phyloP scores from a whole-genome alignment of 129 eudicot genomes.

The Chrysanthemum lavandulifolium region DNA sequence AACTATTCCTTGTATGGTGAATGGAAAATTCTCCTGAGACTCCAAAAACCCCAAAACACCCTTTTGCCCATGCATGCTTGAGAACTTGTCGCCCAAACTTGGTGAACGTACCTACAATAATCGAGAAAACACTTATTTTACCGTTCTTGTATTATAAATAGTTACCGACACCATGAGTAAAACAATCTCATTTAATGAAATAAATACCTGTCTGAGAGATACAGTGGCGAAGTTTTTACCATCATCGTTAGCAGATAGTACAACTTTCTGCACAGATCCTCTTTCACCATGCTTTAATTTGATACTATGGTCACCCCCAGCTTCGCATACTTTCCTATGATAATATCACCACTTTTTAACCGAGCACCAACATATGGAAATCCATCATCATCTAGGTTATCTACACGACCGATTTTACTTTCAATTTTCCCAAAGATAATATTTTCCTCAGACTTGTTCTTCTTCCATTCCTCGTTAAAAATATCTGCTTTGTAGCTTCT shows the following conservation, averaged over 20 bases:
- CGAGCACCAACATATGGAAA: conserved; percentile 82
- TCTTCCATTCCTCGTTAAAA: conserved; percentile 61
- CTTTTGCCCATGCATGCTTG: conserved; percentile 98
- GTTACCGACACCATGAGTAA: neutral
- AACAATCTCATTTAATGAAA: neutral
- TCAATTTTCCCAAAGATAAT: conserved; percentile 69
- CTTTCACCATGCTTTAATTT: conserved; percentile 85
- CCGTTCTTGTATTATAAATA: neutral
- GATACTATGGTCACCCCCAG: conserved; percentile 82
- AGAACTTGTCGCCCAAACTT: conserved; percentile 88
- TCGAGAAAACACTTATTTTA: neutral
- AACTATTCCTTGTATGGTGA: conserved; percentile 76
- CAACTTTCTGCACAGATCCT: conserved; percentile 92
- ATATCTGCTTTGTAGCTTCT: conserved; percentile 86
- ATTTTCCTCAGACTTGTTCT: conserved; percentile 48
- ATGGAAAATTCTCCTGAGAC: conserved; percentile 86
- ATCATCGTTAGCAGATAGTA: conserved; percentile 78
- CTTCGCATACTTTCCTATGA: conserved; percentile 82
- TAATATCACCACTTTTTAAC: conserved; percentile 77
- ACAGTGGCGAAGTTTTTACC: conserved; percentile 90
- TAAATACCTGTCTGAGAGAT: conserved; percentile 78
- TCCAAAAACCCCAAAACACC: conserved; percentile 86
- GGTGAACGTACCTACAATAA: conserved; percentile 77
- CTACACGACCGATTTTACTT: conserved; percentile 90
- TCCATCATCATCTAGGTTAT: conserved; percentile 90